These are phyloP conservation scores for Corylus americana DNA, from an alignment of 306 rosid genomes.

Conservation along the genomic window DNA sequence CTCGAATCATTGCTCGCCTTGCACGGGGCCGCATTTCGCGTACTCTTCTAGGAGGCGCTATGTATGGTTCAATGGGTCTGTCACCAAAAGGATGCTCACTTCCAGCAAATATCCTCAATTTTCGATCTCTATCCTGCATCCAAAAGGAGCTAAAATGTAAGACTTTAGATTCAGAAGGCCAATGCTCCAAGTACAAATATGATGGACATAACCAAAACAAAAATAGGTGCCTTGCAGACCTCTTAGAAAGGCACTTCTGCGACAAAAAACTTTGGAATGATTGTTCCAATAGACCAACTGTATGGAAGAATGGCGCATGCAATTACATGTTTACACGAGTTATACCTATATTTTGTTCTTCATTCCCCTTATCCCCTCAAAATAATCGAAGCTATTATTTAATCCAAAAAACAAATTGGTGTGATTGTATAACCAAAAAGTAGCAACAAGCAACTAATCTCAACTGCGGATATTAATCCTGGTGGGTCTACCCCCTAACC, in stretches of 20 bases:
- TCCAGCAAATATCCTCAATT: constrained; percentile 77
- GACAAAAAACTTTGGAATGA: not conserved
- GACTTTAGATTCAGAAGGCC: constrained; percentile 17
- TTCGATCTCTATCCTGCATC: constrained; percentile 89
- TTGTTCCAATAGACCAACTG: not conserved
- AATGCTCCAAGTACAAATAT: not conserved
- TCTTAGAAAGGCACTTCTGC: not conserved
- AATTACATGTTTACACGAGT: not conserved
- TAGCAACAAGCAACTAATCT: not conserved
- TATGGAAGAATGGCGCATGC: not conserved
- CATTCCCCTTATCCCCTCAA: not conserved
- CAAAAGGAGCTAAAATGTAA: constrained; percentile 23
- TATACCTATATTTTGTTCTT: not conserved
- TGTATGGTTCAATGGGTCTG: constrained; percentile 71
- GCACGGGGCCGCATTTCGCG: constrained; percentile 85
- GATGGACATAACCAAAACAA: not conserved
- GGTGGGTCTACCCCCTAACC: not conserved
- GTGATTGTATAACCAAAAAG: not conserved
- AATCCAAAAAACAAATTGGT: not conserved
- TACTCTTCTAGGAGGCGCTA: constrained; percentile 71
- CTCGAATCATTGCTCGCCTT: constrained; percentile 89
- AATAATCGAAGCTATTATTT: not conserved
- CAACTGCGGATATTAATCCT: not conserved
- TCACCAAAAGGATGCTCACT: constrained; percentile 84
- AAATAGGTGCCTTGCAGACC: not conserved